Base-by-base conservation (phyloP, 2,329 filamentous ascomycete species). In the Aspergillus intermedius region DNA sequence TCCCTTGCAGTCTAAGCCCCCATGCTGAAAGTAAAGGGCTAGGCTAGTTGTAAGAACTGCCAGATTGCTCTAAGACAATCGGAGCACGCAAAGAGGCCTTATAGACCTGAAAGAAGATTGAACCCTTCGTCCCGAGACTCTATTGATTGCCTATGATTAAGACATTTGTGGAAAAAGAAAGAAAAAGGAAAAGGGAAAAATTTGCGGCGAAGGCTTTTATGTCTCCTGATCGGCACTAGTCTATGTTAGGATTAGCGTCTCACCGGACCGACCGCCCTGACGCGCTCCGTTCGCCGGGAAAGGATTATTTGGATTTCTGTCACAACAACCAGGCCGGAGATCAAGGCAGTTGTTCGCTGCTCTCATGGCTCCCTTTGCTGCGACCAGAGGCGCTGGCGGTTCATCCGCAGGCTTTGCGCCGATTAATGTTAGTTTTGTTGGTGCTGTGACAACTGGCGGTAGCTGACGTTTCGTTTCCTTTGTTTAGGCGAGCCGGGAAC, bases 41-140 rank as follows among this genome's bases (percentile, higher is more conserved):
- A 78, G 84, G 82, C 73, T 84, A 87, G 83, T 77, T 77, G 80
- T 76, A 84, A 81, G 80, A 80, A 86, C 82, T 81, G 83, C 78
- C 76, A 75, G 72, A 71, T 76, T 77, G 81, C 68, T 87, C 88
- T 94, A 88, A 86, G 91, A 87, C 87, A 79, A 87, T 90, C 88
- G 91, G 90, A 98, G 93, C 93, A 88, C 91, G 91, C 88, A 77
- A 76, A 75, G 86, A 91, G 87, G 80, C 85, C 81, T 74, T 71
- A 71, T 78, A 83, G 81, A 85, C 81, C 88, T 94, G 87, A 88
- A 87, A 83, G 90, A 89, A 87, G 81, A 97, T 80, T 88, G 88
- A 66, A 53, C 17, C 59, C 82, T 87, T 83, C 87, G 83, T 83
- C 87, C 87, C 91, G 91, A 94, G 93, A 98, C 93, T 98, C 93